phyloP scores from a whole-genome alignment of 495 filamentous ascomycete species.

The Polyplosphaeria fusca region DNA sequence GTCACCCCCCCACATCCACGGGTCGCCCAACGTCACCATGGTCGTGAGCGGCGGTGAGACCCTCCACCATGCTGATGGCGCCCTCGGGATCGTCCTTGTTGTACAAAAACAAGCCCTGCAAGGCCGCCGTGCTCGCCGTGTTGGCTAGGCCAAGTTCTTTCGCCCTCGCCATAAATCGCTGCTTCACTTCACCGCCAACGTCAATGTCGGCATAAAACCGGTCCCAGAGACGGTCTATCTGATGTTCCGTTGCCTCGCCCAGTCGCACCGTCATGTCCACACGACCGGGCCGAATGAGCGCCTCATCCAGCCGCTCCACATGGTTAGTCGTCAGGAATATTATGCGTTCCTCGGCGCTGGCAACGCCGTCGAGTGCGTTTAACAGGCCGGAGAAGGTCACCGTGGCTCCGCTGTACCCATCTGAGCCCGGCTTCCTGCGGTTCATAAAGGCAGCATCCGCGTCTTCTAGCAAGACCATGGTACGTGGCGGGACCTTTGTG shows the following conservation, averaged over 20 bases:
- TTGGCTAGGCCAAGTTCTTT: constrained; percentile 53
- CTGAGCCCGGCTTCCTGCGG: constrained; percentile 65
- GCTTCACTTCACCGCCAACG: constrained; percentile 51
- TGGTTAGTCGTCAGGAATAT: constrained; percentile 96
- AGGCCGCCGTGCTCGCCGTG: constrained; percentile 76
- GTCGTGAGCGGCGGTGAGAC: constrained; percentile 42
- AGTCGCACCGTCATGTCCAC: constrained; percentile 92
- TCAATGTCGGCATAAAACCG: constrained; percentile 90
- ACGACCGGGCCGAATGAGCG: constrained; percentile 83
- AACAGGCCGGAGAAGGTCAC: constrained; percentile 94
- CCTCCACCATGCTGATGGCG: constrained; percentile 75
- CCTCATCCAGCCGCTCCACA: constrained; percentile 80
- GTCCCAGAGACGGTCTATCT: constrained; percentile 86
- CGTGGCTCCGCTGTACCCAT: constrained; percentile 85
- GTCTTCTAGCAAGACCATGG: constrained; percentile 86
- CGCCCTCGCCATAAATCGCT: constrained; percentile 51
- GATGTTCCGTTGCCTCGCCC: constrained; percentile 80
- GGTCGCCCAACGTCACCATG: no score
- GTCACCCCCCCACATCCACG: no score
- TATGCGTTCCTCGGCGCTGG: constrained; percentile 91
- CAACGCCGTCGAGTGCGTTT: constrained; percentile 91
- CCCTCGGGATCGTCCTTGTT: constrained; percentile 88
- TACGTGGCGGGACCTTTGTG: constrained; percentile 80
- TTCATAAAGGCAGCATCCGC: constrained; percentile 91
- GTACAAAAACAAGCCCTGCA: constrained; percentile 91